A percentile compares a stretch with the other conserved stretches of the same genome.
These are phyloP conservation scores for Blastobotrys raffinosifermentans DNA, from an alignment of 1,139 yeast species.

Conservation along the genomic window DNA sequence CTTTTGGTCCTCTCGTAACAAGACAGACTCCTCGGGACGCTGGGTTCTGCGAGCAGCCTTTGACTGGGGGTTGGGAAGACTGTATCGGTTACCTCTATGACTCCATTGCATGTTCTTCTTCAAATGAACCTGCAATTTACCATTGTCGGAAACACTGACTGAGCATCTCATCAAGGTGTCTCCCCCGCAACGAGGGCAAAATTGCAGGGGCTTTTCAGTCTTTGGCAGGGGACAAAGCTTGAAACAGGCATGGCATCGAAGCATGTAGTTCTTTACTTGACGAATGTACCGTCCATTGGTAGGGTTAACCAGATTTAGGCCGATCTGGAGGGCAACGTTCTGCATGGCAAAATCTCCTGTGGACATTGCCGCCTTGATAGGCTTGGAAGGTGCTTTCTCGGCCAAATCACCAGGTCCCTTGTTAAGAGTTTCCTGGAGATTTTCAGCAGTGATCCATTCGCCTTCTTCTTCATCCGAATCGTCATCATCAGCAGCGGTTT, in stretches of 20 bases:
- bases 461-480: conserved; percentile 69
- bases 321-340: conserved; percentile 88
- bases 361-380: conserved; percentile 68
- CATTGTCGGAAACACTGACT: conserved; percentile 75
- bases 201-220: conserved; percentile 71
- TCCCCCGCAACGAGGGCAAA: conserved; percentile 97
- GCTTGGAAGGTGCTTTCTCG: conserved; percentile 16
- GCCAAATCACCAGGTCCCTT: conserved; percentile 49
- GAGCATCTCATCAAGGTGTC: conserved; percentile 85
- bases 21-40: conserved; percentile 29
- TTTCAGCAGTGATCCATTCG: conserved; percentile 86
- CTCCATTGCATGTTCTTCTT: conserved; percentile 93
- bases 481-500: conserved; percentile 45
- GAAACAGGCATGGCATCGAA: conserved; percentile 97
- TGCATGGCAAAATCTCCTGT: conserved; percentile 98
- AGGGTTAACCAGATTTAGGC: conserved; percentile 77
- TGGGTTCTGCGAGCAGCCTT: conserved; percentile 31
- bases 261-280: conserved; percentile 84
- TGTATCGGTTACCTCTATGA: conserved; percentile 75
- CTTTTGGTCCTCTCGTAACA: conserved; percentile 87
- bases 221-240: conserved; percentile 70
- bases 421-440: conserved; percentile 59
- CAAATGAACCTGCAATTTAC: conserved; percentile 82
- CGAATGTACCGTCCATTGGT: conserved; percentile 80
- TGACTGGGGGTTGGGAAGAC: conserved; percentile 50